Evolutionary conservation across 208 protist genomes (phyloP).

Genomic region (Leishmania tropica): DNA sequence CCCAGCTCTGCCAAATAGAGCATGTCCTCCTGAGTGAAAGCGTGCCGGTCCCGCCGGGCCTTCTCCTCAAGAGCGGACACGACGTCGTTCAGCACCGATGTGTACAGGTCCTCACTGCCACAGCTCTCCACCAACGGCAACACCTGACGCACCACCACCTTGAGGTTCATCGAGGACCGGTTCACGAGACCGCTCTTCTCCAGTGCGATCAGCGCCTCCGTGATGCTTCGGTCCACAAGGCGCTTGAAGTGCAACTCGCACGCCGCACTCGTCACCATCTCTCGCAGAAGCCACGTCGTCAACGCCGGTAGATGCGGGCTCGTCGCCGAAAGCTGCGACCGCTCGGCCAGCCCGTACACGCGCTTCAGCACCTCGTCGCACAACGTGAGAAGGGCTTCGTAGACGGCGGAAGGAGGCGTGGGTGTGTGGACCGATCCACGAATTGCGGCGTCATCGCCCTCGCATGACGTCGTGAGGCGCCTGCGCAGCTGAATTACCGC

Average conservation of each 20-base stretch:
- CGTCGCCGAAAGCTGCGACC: slow-evolving; percentile 39
- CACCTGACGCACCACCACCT: slow-evolving; percentile 45
- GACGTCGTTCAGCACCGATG: slow-evolving; percentile 66
- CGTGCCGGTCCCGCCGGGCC: slow-evolving; percentile 47
- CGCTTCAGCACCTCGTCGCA: slow-evolving; percentile 29
- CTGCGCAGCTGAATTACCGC: slow-evolving; percentile 25
- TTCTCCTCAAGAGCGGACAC: slow-evolving; percentile 66
- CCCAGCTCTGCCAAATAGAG: slow-evolving; percentile 67
- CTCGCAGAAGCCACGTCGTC: slow-evolving; percentile 75
- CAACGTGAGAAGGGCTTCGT: slow-evolving; percentile 12
- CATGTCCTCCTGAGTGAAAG: slow-evolving; percentile 66
- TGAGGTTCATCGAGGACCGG: slow-evolving; percentile 40
- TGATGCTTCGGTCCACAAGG: slow-evolving; percentile 54
- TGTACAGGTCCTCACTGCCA: slow-evolving; percentile 73
- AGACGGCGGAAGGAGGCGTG: background rate
- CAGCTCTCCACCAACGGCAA: slow-evolving; percentile 71
- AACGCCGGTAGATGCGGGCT: slow-evolving; percentile 54
- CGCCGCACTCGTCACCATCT: slow-evolving; percentile 45
- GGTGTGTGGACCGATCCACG: background rate
- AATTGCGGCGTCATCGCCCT: background rate
- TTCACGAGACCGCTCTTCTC: slow-evolving; percentile 60
- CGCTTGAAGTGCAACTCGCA: slow-evolving; percentile 66
- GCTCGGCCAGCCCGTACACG: slow-evolving; percentile 29
- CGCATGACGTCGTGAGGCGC: background rate
- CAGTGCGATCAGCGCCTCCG: slow-evolving; percentile 55